Evolutionary conservation across 495 filamentous ascomycete genomes (phyloP), one percentile per base, ranked within the genome.

Genomic region (Podospora pseudoanserina): DNA sequence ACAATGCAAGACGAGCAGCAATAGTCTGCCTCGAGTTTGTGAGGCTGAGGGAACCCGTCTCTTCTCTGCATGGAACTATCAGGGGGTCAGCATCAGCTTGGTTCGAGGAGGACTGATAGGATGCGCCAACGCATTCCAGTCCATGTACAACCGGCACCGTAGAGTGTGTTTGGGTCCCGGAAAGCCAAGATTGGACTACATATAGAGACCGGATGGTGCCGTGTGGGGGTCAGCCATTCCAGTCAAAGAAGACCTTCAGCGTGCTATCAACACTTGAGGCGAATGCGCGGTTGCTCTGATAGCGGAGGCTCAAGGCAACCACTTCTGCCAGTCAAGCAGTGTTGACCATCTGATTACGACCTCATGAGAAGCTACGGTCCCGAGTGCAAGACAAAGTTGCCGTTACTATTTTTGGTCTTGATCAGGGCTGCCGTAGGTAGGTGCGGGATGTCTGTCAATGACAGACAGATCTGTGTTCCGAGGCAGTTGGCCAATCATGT

Each of bases 401-500:
- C 61, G 61, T 39, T 63, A 5, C 61, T 63, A 63, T 63, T 63
- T 63, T 63, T 63, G 61, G 61, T 13, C 7, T 39, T 20, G 55
- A 26, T 57, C 55, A 20, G 13, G 55, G 61, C n/a, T 20, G 2
- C 23, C 23, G 23, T 23, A 23, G 23, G 23, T 1, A 49, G 18
- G 13, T 32, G 18, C 19, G 7, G 32, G 30, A n/a, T 39, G 16
- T 32, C 13, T 28, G 19, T 11, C 16, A 30, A n/a, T 62, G 60
- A n/a, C 27, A 32, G 60, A 34, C 60, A 62, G 27, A 30, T 62
- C 16, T 62, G 60, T 44, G 61, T 49, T 5, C 27, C 30, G 61
- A 58, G n/a, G 4, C 1, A 2, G 39, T 13, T 20, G 55, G 23
- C 55, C 61, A n/a, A 63, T 63, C 61, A 63, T 20, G 4, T 63